Evolutionary conservation across 352 stramenopile genomes (phyloP).

Genomic region (Peronosclerospora sorghi): DNA sequence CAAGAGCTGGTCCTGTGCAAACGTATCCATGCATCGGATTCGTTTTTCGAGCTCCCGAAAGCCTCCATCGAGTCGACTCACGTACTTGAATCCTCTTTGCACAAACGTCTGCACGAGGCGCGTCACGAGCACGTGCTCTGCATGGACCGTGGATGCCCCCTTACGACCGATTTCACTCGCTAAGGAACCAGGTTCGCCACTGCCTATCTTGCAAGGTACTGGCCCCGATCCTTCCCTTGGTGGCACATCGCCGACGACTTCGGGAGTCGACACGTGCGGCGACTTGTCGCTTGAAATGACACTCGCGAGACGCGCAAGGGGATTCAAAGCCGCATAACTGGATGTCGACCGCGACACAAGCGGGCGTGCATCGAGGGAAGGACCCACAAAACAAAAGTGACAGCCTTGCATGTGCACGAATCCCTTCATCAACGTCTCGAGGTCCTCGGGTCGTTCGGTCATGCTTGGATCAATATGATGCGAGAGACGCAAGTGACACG

Average conservation of each 20-base stretch:
- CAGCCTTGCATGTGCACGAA: constrained; percentile 82
- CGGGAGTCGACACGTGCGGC: constrained; percentile 1
- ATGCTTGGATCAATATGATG: constrained; percentile 82
- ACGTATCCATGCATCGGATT: constrained; percentile 51
- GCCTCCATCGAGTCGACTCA: constrained; percentile 71
- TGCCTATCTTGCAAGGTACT: constrained; percentile 16
- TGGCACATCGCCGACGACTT: constrained; percentile 3
- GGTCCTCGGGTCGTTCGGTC: constrained; percentile 50
- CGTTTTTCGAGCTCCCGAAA: constrained; percentile 71
- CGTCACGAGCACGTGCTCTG: constrained; percentile 63
- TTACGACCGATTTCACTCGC: constrained; percentile 26
- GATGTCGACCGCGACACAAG: constrained; percentile 13
- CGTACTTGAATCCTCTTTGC: constrained; percentile 79
- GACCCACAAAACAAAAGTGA: constrained; percentile 84
- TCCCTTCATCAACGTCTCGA: constrained; percentile 67
- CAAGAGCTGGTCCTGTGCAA: constrained; percentile 62
- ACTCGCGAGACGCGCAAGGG: constrained; percentile 43
- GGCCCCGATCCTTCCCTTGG: constrained; percentile 2
- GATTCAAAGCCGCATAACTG: constrained; percentile 32
- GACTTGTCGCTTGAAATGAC: constrained; percentile 51
- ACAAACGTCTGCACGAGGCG: constrained; percentile 79
- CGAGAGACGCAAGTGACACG: constrained; percentile 74
- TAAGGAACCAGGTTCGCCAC: constrained; percentile 18
- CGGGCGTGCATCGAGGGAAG: constrained; percentile 24
- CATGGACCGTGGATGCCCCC: constrained; percentile 19